Percentiles rank a stretch among this genome's conserved stretches.
Evolutionary conservation across 495 filamentous ascomycete genomes (phyloP).

Genomic region (Collariella sp.): DNA sequence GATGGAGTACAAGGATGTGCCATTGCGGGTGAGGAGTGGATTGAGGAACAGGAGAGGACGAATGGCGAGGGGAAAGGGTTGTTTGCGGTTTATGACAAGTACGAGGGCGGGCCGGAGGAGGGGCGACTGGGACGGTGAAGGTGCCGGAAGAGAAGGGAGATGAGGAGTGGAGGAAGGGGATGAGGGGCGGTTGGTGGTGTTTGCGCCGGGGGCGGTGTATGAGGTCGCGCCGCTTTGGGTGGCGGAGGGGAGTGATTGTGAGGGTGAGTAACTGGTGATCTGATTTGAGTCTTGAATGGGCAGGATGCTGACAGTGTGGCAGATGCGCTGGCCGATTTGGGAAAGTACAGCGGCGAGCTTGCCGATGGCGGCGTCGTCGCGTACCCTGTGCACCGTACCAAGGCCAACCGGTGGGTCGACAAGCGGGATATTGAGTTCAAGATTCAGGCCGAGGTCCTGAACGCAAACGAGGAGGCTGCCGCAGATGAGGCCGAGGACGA

Average conservation of each 20-base stretch:
- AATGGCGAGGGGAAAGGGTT: slow-evolving; percentile 19
- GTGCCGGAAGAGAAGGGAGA: slow-evolving; percentile 9
- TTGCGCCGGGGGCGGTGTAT: slow-evolving; percentile 30
- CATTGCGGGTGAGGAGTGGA: slow-evolving; percentile 30
- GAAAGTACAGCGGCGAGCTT: slow-evolving; percentile 23
- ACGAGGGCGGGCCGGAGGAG: background rate
- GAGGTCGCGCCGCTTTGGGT: slow-evolving; percentile 29
- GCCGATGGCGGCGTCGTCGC: slow-evolving; percentile 26
- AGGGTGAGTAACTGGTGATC: slow-evolving; percentile 16
- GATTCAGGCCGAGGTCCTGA: slow-evolving; percentile 24
- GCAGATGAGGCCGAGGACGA: background rate
- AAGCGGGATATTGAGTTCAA: slow-evolving; percentile 25
- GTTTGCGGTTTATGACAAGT: slow-evolving; percentile 23
- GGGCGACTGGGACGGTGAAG: slow-evolving; percentile 8
- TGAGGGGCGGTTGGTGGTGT: slow-evolving; percentile 21
- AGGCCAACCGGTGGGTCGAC: slow-evolving; percentile 7
- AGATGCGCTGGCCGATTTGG: slow-evolving; percentile 23
- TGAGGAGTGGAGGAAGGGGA: slow-evolving; percentile 17
- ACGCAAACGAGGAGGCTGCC: slow-evolving; percentile 8
- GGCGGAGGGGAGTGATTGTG: slow-evolving; percentile 25
- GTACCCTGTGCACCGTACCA: slow-evolving; percentile 22
- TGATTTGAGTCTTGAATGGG: background rate
- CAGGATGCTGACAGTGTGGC: slow-evolving; percentile 1
- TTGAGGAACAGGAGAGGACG: slow-evolving; percentile 28
- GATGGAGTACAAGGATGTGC: slow-evolving; percentile 28